Evolutionary conservation across 2,329 filamentous ascomycete species (phyloP).

Genomic region (Juglanconis juglandina): DNA sequence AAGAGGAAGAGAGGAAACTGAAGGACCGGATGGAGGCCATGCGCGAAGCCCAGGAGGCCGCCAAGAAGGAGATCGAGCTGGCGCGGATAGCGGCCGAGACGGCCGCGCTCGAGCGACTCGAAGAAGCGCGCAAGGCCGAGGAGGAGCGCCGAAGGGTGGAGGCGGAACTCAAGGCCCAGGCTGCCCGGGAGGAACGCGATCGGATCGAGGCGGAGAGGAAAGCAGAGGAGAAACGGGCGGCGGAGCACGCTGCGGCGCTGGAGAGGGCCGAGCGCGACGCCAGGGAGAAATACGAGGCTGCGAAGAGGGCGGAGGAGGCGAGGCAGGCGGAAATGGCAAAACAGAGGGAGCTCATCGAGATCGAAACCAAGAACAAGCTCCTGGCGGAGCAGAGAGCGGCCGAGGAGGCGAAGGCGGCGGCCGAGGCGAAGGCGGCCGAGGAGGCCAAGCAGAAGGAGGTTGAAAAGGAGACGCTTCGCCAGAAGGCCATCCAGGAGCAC

Average conservation of each 20-base stretch:
- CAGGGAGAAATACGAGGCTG: constrained; percentile 36
- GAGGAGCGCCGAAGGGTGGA: constrained; percentile 31
- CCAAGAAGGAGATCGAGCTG: constrained; percentile 44
- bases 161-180: constrained; percentile 31
- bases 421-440: constrained; percentile 32
- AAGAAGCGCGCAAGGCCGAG: constrained; percentile 35
- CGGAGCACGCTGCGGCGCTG: constrained; percentile 42
- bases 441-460: constrained; percentile 44
- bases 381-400: constrained; percentile 46
- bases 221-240: constrained; percentile 40
- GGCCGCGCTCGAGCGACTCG: constrained; percentile 37
- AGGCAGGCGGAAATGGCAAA: constrained; percentile 36
- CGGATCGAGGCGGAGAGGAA: constrained; percentile 32
- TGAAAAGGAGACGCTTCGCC: constrained; percentile 34
- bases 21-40: constrained; percentile 32
- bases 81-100: constrained; percentile 45
- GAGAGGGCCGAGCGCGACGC: constrained; percentile 42
- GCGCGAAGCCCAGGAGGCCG: constrained; percentile 41
- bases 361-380: constrained; percentile 41
- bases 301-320: constrained; percentile 33
- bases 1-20: constrained; percentile 45
- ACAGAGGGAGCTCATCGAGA: constrained; percentile 44
- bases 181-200: constrained; percentile 32
- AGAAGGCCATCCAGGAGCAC: constrained; percentile 15
- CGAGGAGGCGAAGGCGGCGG: constrained; percentile 39